Evolutionary conservation across 768 basidiomycete genomes (phyloP).

Genomic region (Xerocomus potaroensis): DNA sequence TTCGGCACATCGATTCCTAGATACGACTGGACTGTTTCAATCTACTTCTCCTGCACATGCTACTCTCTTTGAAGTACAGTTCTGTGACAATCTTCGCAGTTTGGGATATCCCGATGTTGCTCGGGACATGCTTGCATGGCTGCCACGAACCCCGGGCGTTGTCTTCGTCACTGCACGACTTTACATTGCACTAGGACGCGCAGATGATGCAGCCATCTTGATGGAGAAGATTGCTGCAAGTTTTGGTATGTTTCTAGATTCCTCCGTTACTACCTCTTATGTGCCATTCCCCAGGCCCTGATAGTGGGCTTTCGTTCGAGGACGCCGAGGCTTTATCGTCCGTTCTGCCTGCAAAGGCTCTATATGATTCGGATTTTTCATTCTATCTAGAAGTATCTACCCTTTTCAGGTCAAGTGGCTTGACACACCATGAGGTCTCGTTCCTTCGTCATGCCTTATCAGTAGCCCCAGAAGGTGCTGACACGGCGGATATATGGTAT

Average conservation of each 20-base stretch:
- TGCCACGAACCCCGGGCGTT: constrained; percentile 74
- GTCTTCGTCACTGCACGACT: constrained; percentile 70
- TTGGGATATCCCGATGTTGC: constrained; percentile 61
- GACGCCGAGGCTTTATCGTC: constrained; percentile 58
- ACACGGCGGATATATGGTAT: constrained; percentile 73
- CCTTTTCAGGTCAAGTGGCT: constrained; percentile 61
- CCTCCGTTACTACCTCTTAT: background rate
- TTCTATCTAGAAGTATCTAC: constrained; percentile 76
- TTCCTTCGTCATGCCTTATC: constrained; percentile 82
- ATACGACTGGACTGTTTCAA: constrained; percentile 60
- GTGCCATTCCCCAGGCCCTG: constrained; percentile 36
- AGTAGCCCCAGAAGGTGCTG: constrained; percentile 47
- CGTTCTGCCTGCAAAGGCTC: constrained; percentile 55
- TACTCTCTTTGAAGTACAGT: constrained; percentile 62
- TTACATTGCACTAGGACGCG: constrained; percentile 58
- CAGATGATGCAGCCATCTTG: constrained; percentile 67
- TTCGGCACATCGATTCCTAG: constrained; percentile 68
- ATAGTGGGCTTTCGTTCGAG: constrained; percentile 50
- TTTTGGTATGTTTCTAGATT: constrained; percentile 54
- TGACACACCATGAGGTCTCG: constrained; percentile 57
- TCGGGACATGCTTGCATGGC: constrained; percentile 65
- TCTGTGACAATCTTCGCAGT: constrained; percentile 65
- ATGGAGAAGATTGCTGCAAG: constrained; percentile 72
- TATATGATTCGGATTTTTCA: constrained; percentile 57
- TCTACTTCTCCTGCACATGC: constrained; percentile 65